Evolutionary conservation across 768 basidiomycete species (phyloP).

Genomic region (Pulveroboletus sp.): DNA sequence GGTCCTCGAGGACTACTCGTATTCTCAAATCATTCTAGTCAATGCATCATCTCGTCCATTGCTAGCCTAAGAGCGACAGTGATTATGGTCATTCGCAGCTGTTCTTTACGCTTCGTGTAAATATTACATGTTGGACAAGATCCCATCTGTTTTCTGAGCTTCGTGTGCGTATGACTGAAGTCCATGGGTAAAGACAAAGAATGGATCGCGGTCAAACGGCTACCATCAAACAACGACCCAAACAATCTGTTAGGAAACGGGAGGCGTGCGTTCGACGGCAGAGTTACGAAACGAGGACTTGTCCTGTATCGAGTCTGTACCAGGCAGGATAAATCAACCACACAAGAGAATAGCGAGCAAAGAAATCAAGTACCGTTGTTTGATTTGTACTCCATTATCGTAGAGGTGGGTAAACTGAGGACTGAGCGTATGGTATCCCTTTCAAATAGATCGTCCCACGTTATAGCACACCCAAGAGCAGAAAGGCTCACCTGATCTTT

Average conservation of each 20-base stretch:
- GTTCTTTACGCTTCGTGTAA: conserved; percentile 2
- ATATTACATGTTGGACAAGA: conserved; percentile 12
- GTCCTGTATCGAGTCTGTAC: conserved; percentile 82
- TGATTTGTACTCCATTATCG: conserved; percentile 93
- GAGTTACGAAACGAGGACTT: conserved; percentile 81
- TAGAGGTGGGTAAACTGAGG: conserved; percentile 71
- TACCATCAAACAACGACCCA: background rate
- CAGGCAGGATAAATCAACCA: background rate
- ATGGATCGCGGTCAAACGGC: background rate
- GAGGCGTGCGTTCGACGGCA: conserved; percentile 46
- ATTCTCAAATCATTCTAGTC: conserved; percentile 3
- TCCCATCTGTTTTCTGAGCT: conserved; percentile 1
- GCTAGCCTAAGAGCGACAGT: background rate
- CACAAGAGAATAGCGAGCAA: background rate
- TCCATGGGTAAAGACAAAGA: background rate
- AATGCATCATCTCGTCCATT: background rate
- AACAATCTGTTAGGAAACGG: conserved; percentile 12
- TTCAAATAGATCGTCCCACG: conserved; percentile 4
- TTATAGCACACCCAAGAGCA: background rate
- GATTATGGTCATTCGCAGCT: no score
- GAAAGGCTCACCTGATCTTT: conserved; percentile 67
- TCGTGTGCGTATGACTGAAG: conserved; percentile 3
- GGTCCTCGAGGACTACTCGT: conserved; percentile 2
- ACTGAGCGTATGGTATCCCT: conserved; percentile 81
- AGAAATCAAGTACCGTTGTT: conserved; percentile 62